Conservation (phyloP, 805 yeast genomes). For the Lipomyces lipofer region DNA sequence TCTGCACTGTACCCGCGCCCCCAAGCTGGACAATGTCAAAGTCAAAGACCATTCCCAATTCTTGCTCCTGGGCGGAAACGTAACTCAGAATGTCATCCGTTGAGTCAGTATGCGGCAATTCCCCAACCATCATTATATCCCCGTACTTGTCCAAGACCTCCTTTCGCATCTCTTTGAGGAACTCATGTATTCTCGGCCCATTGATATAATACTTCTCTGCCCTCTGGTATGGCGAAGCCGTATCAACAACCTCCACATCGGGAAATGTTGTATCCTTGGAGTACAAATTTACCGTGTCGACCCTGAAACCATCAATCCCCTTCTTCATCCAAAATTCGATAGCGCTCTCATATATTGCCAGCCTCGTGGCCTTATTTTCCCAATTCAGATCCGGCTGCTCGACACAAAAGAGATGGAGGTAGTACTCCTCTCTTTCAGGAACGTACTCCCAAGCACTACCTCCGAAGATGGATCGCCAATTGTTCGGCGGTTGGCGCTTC, state of each 20-base stretch:
- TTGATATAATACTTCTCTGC: constrained; percentile 39
- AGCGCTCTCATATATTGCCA: constrained; percentile 45
- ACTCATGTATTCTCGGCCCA: constrained; percentile 61
- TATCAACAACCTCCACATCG: constrained; percentile 52
- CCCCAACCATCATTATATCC: constrained; percentile 60
- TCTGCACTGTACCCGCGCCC: background rate
- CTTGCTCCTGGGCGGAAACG: constrained; percentile 33
- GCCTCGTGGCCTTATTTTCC: constrained; percentile 50
- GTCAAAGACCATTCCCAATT: constrained; percentile 44
- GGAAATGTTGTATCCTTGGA: constrained; percentile 49
- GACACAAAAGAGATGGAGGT: constrained; percentile 51
- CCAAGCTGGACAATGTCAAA: constrained; percentile 38
- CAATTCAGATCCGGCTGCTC: constrained; percentile 64
- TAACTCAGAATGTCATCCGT: constrained; percentile 35
- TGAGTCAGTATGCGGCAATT: constrained; percentile 47
- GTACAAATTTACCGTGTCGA: constrained; percentile 56
- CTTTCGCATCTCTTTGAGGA: constrained; percentile 40
- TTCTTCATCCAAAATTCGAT: constrained; percentile 55
- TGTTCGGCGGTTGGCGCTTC: constrained; percentile 55
- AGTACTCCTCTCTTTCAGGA: constrained; percentile 44
- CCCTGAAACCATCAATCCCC: constrained; percentile 61
- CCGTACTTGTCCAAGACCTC: constrained; percentile 45
- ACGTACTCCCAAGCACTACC: constrained; percentile 51
- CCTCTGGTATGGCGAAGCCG: constrained; percentile 47
- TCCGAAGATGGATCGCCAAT: constrained; percentile 55